Percentiles rank a stretch among this genome's conserved stretches.
Evolutionary conservation across 306 rosid genomes (phyloP).

Genomic region (Rosa chinensis): DNA sequence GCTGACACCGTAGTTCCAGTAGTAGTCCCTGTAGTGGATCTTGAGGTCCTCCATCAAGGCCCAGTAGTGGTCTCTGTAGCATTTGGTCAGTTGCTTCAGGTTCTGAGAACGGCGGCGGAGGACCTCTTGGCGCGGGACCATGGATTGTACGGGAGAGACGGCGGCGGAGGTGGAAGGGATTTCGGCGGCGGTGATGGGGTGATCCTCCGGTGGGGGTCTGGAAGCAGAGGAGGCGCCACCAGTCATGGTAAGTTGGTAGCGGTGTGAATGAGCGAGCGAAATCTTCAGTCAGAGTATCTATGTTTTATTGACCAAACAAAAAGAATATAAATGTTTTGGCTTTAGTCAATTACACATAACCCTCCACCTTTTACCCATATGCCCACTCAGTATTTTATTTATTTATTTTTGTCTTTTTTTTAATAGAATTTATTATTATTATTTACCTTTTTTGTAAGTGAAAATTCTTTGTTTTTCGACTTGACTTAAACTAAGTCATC

Average conservation of each 20-base stretch:
- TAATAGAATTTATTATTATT: too few species aligned
- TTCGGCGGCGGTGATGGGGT: background rate
- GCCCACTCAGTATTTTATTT: too few species aligned
- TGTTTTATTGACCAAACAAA: too few species aligned
- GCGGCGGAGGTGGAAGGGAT: background rate
- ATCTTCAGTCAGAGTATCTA: too few species aligned
- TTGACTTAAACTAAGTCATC: too few species aligned
- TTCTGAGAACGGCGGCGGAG: slow-evolving; percentile 34
- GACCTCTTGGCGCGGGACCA: slow-evolving; percentile 20
- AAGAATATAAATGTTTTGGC: too few species aligned
- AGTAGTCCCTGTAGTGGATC: slow-evolving; percentile 51
- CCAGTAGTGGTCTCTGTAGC: slow-evolving; percentile 52
- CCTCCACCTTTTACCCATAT: too few species aligned
- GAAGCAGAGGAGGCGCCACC: background rate
- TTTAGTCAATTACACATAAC: too few species aligned
- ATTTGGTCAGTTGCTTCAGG: slow-evolving; percentile 31
- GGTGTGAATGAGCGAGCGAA: too few species aligned
- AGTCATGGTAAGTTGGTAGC: background rate
- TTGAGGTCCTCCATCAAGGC: slow-evolving; percentile 60
- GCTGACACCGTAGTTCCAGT: slow-evolving; percentile 69
- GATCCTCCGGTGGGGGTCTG: background rate
- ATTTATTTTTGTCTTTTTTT: too few species aligned
- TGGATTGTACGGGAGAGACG: background rate
- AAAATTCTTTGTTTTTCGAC: too few species aligned
- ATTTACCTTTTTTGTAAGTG: too few species aligned